phyloP scores from a whole-genome alignment of 345 rosid species.

The Gossypium raimondii region DNA sequence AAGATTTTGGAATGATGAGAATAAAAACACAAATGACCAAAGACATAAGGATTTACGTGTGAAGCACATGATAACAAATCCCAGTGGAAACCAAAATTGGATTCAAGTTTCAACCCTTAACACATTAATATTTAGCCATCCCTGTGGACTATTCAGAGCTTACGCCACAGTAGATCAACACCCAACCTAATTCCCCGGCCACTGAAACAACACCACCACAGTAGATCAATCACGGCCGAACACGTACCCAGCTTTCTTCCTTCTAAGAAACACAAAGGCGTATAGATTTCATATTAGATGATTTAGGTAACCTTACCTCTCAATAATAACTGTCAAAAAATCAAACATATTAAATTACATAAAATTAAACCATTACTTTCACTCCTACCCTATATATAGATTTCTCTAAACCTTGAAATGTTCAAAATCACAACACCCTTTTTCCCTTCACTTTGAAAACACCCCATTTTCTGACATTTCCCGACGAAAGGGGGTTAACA shows the following conservation, averaged over 20 bases:
- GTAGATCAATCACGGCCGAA: neutral
- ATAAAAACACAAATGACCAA: no score
- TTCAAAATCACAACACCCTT: neutral
- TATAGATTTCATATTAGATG: conserved; percentile 38
- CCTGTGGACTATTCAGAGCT: neutral
- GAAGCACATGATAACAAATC: no score
- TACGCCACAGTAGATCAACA: conserved; percentile 47
- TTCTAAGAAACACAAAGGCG: conserved; percentile 20
- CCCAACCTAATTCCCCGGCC: conserved; percentile 38
- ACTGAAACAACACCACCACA: conserved; percentile 9
- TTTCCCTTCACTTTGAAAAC: neutral
- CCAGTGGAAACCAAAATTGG: no score
- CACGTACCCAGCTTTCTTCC: conserved; percentile 17
- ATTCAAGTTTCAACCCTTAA: neutral
- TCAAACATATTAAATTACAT: neutral
- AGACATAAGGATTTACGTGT: no score
- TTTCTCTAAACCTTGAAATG: neutral
- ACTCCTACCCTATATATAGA: conserved; percentile 2
- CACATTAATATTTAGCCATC: neutral
- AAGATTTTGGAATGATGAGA: no score
- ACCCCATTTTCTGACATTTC: neutral
- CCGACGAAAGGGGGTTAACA: neutral
- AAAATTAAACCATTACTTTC: neutral
- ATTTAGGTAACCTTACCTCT: conserved; percentile 58
- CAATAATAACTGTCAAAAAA: neutral